Conservation (phyloP, 352 stramenopile species). For the Pythium dissotocum region DNA sequence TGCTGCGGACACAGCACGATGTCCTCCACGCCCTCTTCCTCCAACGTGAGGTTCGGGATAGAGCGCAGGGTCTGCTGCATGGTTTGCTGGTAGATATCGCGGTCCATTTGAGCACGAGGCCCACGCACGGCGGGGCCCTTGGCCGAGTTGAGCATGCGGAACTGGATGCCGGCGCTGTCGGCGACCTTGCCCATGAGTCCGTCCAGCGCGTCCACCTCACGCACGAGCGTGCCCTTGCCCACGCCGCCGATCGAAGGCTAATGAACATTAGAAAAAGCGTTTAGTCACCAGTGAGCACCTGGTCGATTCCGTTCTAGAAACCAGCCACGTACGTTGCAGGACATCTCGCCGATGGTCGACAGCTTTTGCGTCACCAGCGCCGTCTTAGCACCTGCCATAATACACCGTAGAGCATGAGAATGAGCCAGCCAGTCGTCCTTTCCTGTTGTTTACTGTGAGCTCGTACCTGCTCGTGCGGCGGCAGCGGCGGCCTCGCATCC, state of each 20-base stretch:
- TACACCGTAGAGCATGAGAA: background rate
- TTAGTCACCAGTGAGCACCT: too few species aligned
- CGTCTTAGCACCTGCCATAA: conserved; percentile 87
- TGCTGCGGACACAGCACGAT: conserved; percentile 85
- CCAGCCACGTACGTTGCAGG: conserved; percentile 90
- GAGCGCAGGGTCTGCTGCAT: conserved; percentile 90
- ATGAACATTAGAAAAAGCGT: background rate
- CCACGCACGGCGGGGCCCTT: conserved; percentile 91
- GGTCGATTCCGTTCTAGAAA: background rate
- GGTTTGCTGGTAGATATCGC: conserved; percentile 95
- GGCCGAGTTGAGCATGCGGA: conserved; percentile 95
- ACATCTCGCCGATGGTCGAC: conserved; percentile 96
- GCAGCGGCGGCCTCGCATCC: conserved; percentile 92
- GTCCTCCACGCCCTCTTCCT: conserved; percentile 96
- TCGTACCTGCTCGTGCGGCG: conserved; percentile 62
- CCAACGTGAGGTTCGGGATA: conserved; percentile 89
- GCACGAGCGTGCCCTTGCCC: conserved; percentile 97
- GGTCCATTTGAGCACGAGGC: conserved; percentile 95
- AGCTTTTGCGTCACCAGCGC: conserved; percentile 95
- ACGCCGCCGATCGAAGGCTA: conserved; percentile 97
- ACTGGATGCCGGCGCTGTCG: conserved; percentile 96
- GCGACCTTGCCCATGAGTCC: conserved; percentile 97
- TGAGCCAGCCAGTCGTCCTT: background rate
- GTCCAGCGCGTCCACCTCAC: conserved; percentile 97
- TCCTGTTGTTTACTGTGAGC: too few species aligned